Conservation (phyloP, 2,329 filamentous ascomycete genomes). For the Pestalotiopsis sp. region DNA sequence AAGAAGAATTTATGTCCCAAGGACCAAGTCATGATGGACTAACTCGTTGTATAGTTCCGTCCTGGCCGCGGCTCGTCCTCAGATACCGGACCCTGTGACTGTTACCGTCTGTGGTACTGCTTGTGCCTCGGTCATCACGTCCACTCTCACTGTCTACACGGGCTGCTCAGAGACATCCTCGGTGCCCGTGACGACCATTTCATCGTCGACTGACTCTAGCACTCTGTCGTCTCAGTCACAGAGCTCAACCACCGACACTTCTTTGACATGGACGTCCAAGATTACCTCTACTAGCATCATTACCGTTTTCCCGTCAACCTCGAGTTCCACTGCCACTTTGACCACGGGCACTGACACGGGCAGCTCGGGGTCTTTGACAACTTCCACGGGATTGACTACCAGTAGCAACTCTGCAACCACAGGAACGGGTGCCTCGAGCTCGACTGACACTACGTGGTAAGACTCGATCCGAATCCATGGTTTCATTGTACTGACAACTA, state of each 20-base stretch:
- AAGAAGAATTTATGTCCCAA: conserved; percentile 6
- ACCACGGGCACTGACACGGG: not conserved
- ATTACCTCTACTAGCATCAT: conserved; percentile 4
- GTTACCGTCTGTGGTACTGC: conserved; percentile 28
- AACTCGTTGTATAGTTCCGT: conserved; percentile 22
- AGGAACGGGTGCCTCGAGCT: not conserved
- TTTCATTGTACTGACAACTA: not conserved
- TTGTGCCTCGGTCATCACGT: conserved; percentile 22
- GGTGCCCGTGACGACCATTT: not conserved
- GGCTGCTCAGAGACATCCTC: conserved; percentile 23
- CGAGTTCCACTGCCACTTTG: not conserved
- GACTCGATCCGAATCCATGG: not conserved
- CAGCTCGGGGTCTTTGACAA: not conserved
- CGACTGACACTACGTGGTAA: not conserved
- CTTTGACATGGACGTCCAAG: not conserved
- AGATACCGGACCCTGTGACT: conserved; percentile 25
- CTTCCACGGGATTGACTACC: not conserved
- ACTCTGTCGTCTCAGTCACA: not conserved
- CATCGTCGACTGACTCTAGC: not conserved
- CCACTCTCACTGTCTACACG: conserved; percentile 23
- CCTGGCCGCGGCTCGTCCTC: conserved; percentile 23
- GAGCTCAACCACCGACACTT: not conserved
- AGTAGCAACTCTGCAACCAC: conserved; percentile 7
- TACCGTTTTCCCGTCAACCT: not conserved
- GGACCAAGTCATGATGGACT: conserved; percentile 16